A percentile compares a stretch with the other conserved stretches of the same genome.
phyloP scores from a whole-genome alignment of 2,329 filamentous ascomycete species.

The Cercospora sesami region DNA sequence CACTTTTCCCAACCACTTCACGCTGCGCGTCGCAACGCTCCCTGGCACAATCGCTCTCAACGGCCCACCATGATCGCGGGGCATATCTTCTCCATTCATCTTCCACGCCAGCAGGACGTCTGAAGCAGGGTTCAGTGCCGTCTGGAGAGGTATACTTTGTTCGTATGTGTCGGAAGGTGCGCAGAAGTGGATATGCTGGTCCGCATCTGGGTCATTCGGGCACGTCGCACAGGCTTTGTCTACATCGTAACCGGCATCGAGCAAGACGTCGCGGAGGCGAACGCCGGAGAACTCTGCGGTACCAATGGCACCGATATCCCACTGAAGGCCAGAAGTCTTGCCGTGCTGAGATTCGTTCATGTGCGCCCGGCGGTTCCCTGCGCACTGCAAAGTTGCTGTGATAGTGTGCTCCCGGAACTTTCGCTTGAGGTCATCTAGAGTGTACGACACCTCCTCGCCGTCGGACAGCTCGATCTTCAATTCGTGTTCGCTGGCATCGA shows the following conservation, averaged over 20 bases:
- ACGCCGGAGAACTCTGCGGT: slow-evolving; percentile 63
- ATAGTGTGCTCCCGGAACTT: slow-evolving; percentile 55
- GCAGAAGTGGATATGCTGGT: slow-evolving; percentile 57
- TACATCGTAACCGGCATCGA: slow-evolving; percentile 55
- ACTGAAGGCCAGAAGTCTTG: slow-evolving; percentile 59
- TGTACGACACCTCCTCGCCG: slow-evolving; percentile 56
- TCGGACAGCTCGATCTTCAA: slow-evolving; percentile 59
- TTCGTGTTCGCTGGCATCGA: slow-evolving; percentile 48
- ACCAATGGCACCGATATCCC: slow-evolving; percentile 61
- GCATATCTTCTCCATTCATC: slow-evolving; percentile 67
- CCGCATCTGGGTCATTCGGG: slow-evolving; percentile 36
- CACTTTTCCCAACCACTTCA: slow-evolving; percentile 63
- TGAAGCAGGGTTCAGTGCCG: slow-evolving; percentile 61
- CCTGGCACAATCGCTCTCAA: slow-evolving; percentile 60
- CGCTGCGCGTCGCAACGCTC: slow-evolving; percentile 66
- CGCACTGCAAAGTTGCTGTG: slow-evolving; percentile 60
- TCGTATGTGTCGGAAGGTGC: slow-evolving; percentile 30
- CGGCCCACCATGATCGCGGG: slow-evolving; percentile 66
- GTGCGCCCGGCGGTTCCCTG: slow-evolving; percentile 56
- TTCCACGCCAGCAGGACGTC: slow-evolving; percentile 67
- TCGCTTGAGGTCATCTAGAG: slow-evolving; percentile 55
- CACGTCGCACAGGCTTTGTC: slow-evolving; percentile 26
- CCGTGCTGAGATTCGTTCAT: slow-evolving; percentile 54
- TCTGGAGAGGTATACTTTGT: slow-evolving; percentile 36
- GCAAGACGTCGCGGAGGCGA: slow-evolving; percentile 56